phyloP scores from a whole-genome alignment of 2,329 filamentous ascomycete species.

The Penicillium sp. region DNA sequence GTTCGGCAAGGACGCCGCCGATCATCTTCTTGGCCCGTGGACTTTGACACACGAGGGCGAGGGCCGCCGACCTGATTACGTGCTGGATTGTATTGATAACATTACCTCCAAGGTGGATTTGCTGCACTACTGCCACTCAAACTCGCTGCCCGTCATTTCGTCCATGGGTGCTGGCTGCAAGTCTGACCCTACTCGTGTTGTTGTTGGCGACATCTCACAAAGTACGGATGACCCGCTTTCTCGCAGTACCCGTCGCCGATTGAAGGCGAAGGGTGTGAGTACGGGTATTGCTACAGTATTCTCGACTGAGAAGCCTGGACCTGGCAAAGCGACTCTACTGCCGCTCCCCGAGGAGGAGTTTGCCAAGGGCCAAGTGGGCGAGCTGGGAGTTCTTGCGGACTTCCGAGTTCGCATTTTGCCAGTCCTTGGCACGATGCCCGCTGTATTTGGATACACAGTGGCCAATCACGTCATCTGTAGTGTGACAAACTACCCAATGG shows the following conservation, averaged over 20 bases:
- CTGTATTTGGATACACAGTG: slow-evolving; percentile 86
- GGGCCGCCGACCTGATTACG: slow-evolving; percentile 69
- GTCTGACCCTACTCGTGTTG: slow-evolving; percentile 77
- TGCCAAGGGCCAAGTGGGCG: slow-evolving; percentile 78
- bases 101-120: slow-evolving; percentile 94
- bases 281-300: slow-evolving; percentile 89
- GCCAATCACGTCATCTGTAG: slow-evolving; percentile 91
- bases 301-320: slow-evolving; percentile 84
- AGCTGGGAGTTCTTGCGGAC: slow-evolving; percentile 84
- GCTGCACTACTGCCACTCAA: slow-evolving; percentile 80
- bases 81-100: slow-evolving; percentile 98
- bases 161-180: slow-evolving; percentile 98
- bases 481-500: slow-evolving; percentile 73
- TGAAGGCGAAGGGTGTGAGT: slow-evolving; percentile 75
- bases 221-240: slow-evolving; percentile 89
- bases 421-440: slow-evolving; percentile 94
- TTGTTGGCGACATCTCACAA: slow-evolving; percentile 85
- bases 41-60: slow-evolving; percentile 45
- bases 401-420: slow-evolving; percentile 94
- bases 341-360: slow-evolving; percentile 88
- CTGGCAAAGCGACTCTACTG: slow-evolving; percentile 86
- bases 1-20: slow-evolving; percentile 69
- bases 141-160: slow-evolving; percentile 79
- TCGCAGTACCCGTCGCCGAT: slow-evolving; percentile 73
- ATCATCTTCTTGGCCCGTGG: slow-evolving; percentile 68